Conservation (phyloP, 805 yeast genomes). For the Metschnikowia picachoensis region DNA sequence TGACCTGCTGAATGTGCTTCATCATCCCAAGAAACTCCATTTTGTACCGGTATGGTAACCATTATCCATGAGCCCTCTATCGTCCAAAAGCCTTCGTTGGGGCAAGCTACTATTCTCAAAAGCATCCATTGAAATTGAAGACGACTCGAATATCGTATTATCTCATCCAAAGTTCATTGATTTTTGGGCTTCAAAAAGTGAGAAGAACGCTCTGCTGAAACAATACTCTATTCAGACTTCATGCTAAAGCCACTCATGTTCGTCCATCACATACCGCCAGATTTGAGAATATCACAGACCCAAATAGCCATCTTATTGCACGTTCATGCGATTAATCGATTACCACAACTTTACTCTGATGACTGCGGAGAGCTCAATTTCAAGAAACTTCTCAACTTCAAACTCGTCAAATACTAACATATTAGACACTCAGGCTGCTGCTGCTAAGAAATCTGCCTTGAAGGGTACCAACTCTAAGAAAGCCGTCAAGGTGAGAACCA, state of each 20-base stretch:
- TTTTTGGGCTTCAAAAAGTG: too few species aligned
- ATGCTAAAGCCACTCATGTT: too few species aligned
- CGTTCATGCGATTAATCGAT: background rate
- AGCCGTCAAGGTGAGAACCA: constrained; percentile 89
- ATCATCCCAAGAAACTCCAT: background rate
- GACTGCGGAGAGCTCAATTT: background rate
- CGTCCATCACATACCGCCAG: too few species aligned
- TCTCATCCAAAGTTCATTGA: background rate
- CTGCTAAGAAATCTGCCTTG: constrained; percentile 98
- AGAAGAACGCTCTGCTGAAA: too few species aligned
- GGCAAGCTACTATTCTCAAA: background rate
- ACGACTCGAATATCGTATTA: background rate
- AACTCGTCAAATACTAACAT: constrained; percentile 18
- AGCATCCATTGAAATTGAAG: background rate
- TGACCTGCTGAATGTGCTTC: background rate
- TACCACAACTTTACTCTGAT: background rate
- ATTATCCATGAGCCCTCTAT: background rate
- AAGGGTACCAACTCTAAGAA: constrained; percentile 94
- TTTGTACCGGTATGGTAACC: background rate
- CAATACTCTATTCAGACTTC: too few species aligned
- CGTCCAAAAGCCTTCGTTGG: too few species aligned
- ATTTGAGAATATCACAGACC: too few species aligned
- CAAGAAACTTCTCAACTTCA: background rate
- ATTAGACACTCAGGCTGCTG: constrained; percentile 71
- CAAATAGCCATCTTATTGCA: too few species aligned